Conservation (phyloP, 305 asterid species). For the Ilex paraguariensis region DNA sequence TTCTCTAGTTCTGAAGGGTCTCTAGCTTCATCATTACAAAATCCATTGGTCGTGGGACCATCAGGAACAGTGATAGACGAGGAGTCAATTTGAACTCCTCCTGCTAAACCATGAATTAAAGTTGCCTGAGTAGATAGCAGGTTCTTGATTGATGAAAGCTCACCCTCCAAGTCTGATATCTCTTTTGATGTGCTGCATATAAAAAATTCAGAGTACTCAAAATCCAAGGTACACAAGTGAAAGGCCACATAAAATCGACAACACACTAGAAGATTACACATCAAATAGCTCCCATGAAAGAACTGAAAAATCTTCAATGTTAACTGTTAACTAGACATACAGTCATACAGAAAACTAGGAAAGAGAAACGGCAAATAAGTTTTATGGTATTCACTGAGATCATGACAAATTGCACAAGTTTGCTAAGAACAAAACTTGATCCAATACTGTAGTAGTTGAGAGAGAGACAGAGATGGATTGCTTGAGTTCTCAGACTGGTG, state of each 20-base stretch:
- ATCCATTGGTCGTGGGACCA: conserved; percentile 38
- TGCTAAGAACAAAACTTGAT: too few relatives aligned
- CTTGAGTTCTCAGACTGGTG: too few relatives aligned
- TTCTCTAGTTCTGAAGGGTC: conserved; percentile 78
- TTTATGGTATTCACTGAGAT: too few relatives aligned
- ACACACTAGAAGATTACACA: too few relatives aligned
- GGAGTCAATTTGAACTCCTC: conserved; percentile 79
- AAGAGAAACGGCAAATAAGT: too few relatives aligned
- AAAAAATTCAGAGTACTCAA: not conserved
- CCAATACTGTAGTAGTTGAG: not conserved
- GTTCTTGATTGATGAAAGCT: conserved; percentile 95
- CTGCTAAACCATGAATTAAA: conserved; percentile 85
- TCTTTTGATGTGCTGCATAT: conserved; percentile 89
- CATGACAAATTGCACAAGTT: too few relatives aligned
- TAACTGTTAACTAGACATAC: too few relatives aligned
- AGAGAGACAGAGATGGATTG: not conserved
- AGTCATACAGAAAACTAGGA: too few relatives aligned
- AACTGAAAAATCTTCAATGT: too few relatives aligned
- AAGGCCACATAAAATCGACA: too few relatives aligned
- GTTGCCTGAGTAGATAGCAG: conserved; percentile 95
- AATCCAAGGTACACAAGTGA: too few relatives aligned
- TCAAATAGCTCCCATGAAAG: too few relatives aligned
- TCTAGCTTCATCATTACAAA: conserved; percentile 41
- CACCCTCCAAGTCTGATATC: conserved; percentile 98
- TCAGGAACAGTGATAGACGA: conserved; percentile 46